Conservation (phyloP, 805 yeast genomes). For the Maudiozyma pseudohumilis region DNA sequence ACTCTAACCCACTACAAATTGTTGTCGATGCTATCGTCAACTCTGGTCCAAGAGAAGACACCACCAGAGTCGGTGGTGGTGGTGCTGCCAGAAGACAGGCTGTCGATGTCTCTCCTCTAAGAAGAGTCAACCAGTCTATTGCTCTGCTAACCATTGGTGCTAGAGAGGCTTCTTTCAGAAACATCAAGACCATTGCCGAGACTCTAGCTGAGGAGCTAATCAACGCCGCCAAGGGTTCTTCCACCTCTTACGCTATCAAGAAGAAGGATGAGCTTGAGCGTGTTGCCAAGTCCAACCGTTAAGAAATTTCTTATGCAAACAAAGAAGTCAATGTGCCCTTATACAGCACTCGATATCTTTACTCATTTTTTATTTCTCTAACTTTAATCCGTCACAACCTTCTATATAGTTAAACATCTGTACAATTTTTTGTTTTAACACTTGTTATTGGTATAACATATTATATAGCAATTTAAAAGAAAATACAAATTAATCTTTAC, state of each 20-base stretch:
- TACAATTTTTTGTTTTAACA: slow-evolving; percentile 15
- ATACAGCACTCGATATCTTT: background rate
- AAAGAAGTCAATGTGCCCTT: no score
- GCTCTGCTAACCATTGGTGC: slow-evolving; percentile 98
- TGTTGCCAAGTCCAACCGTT: slow-evolving; percentile 99
- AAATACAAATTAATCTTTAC: slow-evolving; percentile 4
- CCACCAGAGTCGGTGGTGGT: slow-evolving; percentile 99
- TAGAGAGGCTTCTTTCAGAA: slow-evolving; percentile 99
- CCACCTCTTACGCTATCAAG: slow-evolving; percentile 99
- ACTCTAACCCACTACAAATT: slow-evolving; percentile 98
- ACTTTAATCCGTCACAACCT: slow-evolving; percentile 7
- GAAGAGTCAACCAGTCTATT: slow-evolving; percentile 99
- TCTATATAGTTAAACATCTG: slow-evolving; percentile 8
- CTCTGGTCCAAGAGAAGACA: slow-evolving; percentile 99
- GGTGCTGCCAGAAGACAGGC: slow-evolving; percentile 99
- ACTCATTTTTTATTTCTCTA: slow-evolving; percentile 10
- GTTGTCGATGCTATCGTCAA: slow-evolving; percentile 98
- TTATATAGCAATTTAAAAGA: slow-evolving; percentile 6
- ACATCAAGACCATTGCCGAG: slow-evolving; percentile 99
- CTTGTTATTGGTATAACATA: slow-evolving; percentile 5
- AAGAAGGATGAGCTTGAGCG: slow-evolving; percentile 99
- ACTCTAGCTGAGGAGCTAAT: slow-evolving; percentile 99
- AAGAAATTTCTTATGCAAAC: slow-evolving; percentile 29
- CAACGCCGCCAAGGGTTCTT: slow-evolving; percentile 99
- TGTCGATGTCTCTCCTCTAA: slow-evolving; percentile 99